Evolutionary conservation across 1,284 basidiomycete species (phyloP).

Genomic region (Leucoagaricus sp.): DNA sequence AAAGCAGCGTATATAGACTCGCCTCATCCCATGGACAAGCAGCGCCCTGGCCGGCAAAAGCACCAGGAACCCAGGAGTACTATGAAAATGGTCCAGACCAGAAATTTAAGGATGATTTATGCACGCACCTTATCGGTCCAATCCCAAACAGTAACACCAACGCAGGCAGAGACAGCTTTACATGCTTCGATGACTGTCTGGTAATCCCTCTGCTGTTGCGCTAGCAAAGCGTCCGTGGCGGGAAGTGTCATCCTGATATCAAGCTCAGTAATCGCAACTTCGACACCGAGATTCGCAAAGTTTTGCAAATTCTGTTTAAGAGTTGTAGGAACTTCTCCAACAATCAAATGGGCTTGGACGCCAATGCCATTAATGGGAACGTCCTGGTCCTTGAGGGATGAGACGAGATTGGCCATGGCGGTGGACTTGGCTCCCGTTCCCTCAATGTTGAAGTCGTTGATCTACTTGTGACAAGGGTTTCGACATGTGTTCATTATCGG

Average conservation of each 20-base stretch:
- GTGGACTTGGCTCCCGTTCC: constrained; percentile 51
- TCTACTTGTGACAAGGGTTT: constrained; percentile 25
- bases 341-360: constrained; percentile 54
- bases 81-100: neutral
- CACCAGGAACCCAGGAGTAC: constrained; percentile 26
- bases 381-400: constrained; percentile 41
- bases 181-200: constrained; percentile 54
- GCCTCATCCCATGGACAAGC: constrained; percentile 25
- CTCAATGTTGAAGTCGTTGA: constrained; percentile 64
- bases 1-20: constrained; percentile 16
- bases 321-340: constrained; percentile 48
- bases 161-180: constrained; percentile 46
- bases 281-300: constrained; percentile 54
- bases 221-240: constrained; percentile 44
- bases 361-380: constrained; percentile 63
- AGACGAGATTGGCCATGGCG: constrained; percentile 52
- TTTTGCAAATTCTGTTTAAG: constrained; percentile 43
- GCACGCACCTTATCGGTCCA: constrained; percentile 44
- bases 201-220: constrained; percentile 58
- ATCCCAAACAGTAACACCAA: constrained; percentile 58
- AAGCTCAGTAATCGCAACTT: constrained; percentile 61
- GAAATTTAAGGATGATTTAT: neutral
- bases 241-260: constrained; percentile 61
- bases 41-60: constrained; percentile 22
- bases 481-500: constrained; percentile 15